A percentile compares a stretch with the other conserved stretches of the same genome.
These are phyloP conservation scores for Xerocomus amazonicus DNA, from an alignment of 1,284 basidiomycete genomes.

Conservation along the genomic window DNA sequence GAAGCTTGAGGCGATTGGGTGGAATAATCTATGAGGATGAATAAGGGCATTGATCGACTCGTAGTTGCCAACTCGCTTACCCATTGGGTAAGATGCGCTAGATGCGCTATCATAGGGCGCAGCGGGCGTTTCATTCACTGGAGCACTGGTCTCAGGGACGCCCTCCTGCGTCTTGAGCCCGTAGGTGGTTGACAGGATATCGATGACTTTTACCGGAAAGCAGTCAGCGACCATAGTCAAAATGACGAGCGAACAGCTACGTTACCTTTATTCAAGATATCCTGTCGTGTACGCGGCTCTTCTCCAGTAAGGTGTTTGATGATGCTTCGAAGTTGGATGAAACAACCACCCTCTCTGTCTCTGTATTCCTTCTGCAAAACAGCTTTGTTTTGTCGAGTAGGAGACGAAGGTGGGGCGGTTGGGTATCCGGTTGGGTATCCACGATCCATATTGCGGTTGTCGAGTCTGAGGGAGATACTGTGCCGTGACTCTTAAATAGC, in stretches of 20 bases:
- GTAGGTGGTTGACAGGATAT: constrained; percentile 3
- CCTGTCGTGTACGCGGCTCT: constrained; percentile 16
- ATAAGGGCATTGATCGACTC: neutral
- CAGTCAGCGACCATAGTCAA: neutral
- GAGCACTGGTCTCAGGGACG: neutral
- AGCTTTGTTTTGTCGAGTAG: constrained; percentile 12
- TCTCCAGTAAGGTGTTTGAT: constrained; percentile 17
- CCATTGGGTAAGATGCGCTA: neutral
- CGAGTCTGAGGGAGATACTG: no score
- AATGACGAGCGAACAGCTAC: neutral
- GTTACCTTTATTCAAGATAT: constrained; percentile 20
- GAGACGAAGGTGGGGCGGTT: neutral
- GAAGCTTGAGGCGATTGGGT: neutral
- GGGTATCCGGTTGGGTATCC: neutral
- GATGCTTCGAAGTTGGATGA: constrained; percentile 16
- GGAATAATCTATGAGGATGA: constrained; percentile 3
- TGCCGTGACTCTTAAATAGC: neutral
- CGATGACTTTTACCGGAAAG: constrained; percentile 6
- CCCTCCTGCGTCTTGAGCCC: neutral
- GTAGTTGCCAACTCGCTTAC: neutral
- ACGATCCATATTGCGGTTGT: constrained; percentile 4
- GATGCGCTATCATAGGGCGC: neutral
- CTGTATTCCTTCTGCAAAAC: constrained; percentile 20
- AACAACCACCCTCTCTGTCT: constrained; percentile 20
- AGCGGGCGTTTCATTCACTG: neutral